Base-by-base conservation (phyloP, 2,329 filamentous ascomycete species). In the Trichophyton rubrum region DNA sequence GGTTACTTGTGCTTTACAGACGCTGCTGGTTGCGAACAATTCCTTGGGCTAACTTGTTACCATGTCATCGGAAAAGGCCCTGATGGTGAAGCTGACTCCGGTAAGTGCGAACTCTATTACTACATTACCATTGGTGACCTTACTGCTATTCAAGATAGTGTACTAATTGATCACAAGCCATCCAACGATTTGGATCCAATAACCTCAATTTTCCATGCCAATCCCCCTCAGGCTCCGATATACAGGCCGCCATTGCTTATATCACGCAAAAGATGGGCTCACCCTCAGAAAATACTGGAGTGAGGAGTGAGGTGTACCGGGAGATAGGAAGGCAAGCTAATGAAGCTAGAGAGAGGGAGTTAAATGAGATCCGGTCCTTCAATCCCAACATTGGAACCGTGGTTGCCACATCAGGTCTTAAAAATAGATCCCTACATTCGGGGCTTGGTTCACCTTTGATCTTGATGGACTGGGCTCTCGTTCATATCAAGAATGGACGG, bases 41-140 rank as follows among this genome's bases (percentile, higher is more conserved):
- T 40, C n/a, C 17, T 61, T 8, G 59, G 59, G 11, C 13, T 61
- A 13, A 61, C 59, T 13, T 61, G 59, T 27, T 57, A 61, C 27
- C 59, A 61, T 22, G 40, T 58, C 38, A 20, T 58, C 15, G 17
- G 20, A 51, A 3, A 1, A 51, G 24, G 53, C 2, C 15, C 11
- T 4, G 59, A n/a, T 11, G 27, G 24, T 4, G 17, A 58, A 27
- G 38, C n/a, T 11, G 53, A 43, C 27, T 41, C 41, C 0, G 38
- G 51, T 61, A 40, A 24, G 38, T 33, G 22, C 22, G 22, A 22
- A 22, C 22, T 22, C 22, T 22, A 22, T 22, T 22, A 22, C 22
- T 22, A 22, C 22, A 22, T 22, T 22, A 22, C 22, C 22, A 22
- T 22, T 22, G 22, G 22, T 22, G 22, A 22, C 22, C 22, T 22